Conservation (phyloP, 2,329 filamentous ascomycete species). For the Daldinia eschscholtzii region DNA sequence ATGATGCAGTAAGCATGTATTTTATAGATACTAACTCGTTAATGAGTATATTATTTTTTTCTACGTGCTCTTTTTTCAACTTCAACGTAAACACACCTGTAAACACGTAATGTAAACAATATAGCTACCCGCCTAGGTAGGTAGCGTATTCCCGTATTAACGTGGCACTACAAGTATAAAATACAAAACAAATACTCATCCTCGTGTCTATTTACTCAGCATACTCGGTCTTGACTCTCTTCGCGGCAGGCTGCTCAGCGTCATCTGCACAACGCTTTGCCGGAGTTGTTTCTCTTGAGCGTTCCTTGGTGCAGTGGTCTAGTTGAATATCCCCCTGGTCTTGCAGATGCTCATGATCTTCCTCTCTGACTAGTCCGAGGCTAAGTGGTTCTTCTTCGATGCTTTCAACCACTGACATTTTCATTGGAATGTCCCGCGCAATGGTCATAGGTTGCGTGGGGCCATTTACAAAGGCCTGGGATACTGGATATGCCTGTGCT, state of each 20-base stretch:
- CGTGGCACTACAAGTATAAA: background rate
- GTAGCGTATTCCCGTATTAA: background rate
- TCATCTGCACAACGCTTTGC: constrained; percentile 2
- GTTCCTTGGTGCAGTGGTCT: background rate
- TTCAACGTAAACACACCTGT: background rate
- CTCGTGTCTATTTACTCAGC: background rate
- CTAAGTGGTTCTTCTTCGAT: background rate
- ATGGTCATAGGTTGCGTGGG: background rate
- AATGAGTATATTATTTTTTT: background rate
- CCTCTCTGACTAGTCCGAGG: background rate
- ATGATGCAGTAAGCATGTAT: too few relatives aligned
- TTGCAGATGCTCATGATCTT: background rate
- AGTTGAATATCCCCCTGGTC: background rate
- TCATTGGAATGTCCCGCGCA: background rate
- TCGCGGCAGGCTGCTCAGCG: background rate
- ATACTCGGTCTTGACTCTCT: background rate
- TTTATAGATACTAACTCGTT: too few relatives aligned
- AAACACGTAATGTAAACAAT: background rate
- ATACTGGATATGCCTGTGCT: background rate
- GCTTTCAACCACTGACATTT: background rate
- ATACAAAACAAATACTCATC: background rate
- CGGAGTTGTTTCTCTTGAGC: background rate
- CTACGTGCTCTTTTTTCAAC: background rate
- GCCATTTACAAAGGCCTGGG: too few relatives aligned
- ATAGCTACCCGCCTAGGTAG: background rate